Base-by-base conservation (phyloP, 2,329 filamentous ascomycete genomes). In the Leptodontidium sp. region DNA sequence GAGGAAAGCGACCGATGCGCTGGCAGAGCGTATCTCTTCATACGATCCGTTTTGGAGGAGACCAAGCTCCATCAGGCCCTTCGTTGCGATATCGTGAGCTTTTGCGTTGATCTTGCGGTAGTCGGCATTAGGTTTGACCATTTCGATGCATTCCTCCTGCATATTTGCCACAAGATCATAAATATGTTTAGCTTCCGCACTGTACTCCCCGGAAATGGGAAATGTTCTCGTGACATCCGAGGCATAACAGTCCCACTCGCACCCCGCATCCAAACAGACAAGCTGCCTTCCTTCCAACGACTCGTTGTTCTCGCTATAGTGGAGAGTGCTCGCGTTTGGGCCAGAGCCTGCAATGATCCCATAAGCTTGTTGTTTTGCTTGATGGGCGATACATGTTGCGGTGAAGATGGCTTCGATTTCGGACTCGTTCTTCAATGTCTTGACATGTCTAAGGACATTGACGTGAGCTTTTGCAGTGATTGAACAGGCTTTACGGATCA, bases 181-280 rank as follows among this genome's bases (percentile, higher is more conserved):
- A 64, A 98, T 90, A 11, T 88, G 86, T 59, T 86, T 85, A 0
- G 90, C 90, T 78, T 95, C 91, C 15, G 84, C 79, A 0, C 88
- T 87, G 74, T 93, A 97, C 0, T 82, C 82, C 6, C 92, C 92
- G 15, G 85, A 87, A 26, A 98, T 81, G 4, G 95, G 95, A 73
- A 98, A 89, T 0, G 94, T 96, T 47, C 95, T 88, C 0, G 96
- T 98, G 35, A 98, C 89, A 79, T 98, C 95, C 67, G 91, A 92
- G 38, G 93, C 93, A 79, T 99, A 98, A 74, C 91, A 90, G 61
- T 89, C 82, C 81, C 90, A 97, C 80, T 98, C 95, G 73, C 90
- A 91, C 2, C 93, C 94, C 1, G 95, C 94, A 78, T 99, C 95
- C 4, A 99, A 84, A 24, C 97, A 90, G 40, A 98, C 82, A 38